phyloP scores from a whole-genome alignment of 2,329 filamentous ascomycete species.

The Ophiocordyceps unilateralis region DNA sequence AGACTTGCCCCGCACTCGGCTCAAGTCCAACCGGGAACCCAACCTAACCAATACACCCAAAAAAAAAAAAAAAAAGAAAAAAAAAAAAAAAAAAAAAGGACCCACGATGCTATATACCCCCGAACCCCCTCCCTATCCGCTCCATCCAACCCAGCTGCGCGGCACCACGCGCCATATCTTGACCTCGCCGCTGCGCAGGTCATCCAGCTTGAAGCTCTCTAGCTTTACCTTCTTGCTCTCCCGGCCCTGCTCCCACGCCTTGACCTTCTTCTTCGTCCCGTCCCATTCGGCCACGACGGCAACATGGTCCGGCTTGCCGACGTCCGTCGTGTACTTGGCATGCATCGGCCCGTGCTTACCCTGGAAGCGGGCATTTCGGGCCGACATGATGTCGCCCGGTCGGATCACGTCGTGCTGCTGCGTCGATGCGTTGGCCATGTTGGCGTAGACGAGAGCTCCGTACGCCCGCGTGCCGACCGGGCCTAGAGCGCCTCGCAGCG shows the following conservation, averaged over 20 bases:
- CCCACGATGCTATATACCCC: no score
- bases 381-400: conserved; percentile 76
- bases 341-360: conserved; percentile 93
- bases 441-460: conserved; percentile 83
- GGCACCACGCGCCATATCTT: conserved; percentile 96
- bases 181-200: conserved; percentile 83
- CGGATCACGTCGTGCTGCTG: conserved; percentile 87
- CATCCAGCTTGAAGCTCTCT: conserved; percentile 87
- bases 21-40: conserved; percentile 52
- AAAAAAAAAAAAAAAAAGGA: no score
- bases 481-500: conserved; percentile 54
- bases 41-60: no score
- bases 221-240: conserved; percentile 87
- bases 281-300: conserved; percentile 93
- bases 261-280: conserved; percentile 92
- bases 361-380: conserved; percentile 87
- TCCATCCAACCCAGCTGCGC: conserved; percentile 84
- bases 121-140: conserved; percentile 20
- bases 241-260: conserved; percentile 86
- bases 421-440: conserved; percentile 84
- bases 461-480: conserved; percentile 83
- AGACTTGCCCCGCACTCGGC: no score
- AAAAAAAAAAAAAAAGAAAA: no score
- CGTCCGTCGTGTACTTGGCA: conserved; percentile 76
- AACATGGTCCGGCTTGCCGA: conserved; percentile 79